These are phyloP conservation scores for Aethionema arabicum DNA, from an alignment of 345 rosid genomes.

Conservation along the genomic window DNA sequence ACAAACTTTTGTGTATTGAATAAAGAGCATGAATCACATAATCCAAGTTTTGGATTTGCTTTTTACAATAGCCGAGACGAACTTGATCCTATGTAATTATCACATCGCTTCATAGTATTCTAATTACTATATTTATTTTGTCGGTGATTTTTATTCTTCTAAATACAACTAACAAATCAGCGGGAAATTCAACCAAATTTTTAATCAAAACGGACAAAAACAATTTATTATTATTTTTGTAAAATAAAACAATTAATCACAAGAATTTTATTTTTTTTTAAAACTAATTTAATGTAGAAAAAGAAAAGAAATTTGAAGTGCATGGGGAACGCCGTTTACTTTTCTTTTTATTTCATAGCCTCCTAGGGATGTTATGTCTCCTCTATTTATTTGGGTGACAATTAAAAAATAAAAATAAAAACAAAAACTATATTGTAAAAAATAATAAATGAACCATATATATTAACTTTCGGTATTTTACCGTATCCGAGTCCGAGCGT, in stretches of 20 bases:
- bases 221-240: too few relatives aligned
- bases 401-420: too few relatives aligned
- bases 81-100: conserved; percentile 39
- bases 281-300: too few relatives aligned
- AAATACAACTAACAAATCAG: too few relatives aligned
- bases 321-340: conserved; percentile 29
- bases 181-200: too few relatives aligned
- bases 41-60: conserved; percentile 36
- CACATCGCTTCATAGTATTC: conserved; percentile 27
- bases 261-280: too few relatives aligned
- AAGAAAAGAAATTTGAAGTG: conserved; percentile 16
- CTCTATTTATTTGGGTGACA: too few relatives aligned
- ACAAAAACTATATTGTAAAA: not conserved
- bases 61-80: conserved; percentile 29
- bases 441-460: not conserved
- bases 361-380: conserved; percentile 17
- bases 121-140: not conserved
- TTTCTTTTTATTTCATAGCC: not conserved
- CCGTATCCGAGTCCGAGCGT: not conserved
- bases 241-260: too few relatives aligned
- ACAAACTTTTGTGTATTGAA: conserved; percentile 30
- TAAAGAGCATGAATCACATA: conserved; percentile 27
- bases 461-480: conserved; percentile 1
- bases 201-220: too few relatives aligned
- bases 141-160: conserved; percentile 1